phyloP scores from a whole-genome alignment of 23 red algal genomes.

The Rhodosorus marinus region DNA sequence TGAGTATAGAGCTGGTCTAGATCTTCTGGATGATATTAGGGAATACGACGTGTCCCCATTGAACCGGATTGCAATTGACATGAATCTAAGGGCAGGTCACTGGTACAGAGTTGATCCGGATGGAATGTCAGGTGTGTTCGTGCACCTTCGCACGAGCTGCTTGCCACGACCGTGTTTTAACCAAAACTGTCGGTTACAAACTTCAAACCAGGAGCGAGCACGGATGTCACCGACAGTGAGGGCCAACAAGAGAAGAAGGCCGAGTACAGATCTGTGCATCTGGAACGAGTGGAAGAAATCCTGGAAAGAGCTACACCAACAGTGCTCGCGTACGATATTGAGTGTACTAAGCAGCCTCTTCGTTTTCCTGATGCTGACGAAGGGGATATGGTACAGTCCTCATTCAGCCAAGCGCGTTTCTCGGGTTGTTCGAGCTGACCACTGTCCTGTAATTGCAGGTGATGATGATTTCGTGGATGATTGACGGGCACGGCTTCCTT shows the following conservation, averaged over 20 bases:
- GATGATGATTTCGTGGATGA: slow-evolving; percentile 99
- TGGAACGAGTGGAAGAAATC: slow-evolving; percentile 20
- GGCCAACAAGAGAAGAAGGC: too few relatives aligned
- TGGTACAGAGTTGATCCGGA: slow-evolving; percentile 99
- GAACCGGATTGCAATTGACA: slow-evolving; percentile 68
- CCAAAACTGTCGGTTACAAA: too few relatives aligned
- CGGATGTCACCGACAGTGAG: too few relatives aligned
- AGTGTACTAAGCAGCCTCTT: slow-evolving; percentile 90
- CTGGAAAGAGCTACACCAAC: slow-evolving; percentile 64
- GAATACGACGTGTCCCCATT: slow-evolving; percentile 88
- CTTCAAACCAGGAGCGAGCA: too few relatives aligned
- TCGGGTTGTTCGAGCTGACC: too few relatives aligned
- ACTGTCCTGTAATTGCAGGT: too few relatives aligned
- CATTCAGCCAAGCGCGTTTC: too few relatives aligned
- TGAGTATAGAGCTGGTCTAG: slow-evolving; percentile 19
- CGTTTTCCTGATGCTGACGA: slow-evolving; percentile 82
- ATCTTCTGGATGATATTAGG: slow-evolving; percentile 40
- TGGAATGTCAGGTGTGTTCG: too few relatives aligned
- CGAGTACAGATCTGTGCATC: too few relatives aligned
- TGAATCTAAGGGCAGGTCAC: slow-evolving; percentile 61
- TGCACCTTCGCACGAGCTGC: too few relatives aligned
- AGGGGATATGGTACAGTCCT: too few relatives aligned
- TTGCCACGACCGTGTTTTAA: too few relatives aligned
- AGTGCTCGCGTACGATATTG: slow-evolving; percentile 90
- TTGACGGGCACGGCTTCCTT: slow-evolving; percentile 85